A percentile compares a stretch with the other conserved stretches of the same genome.
Conservation (phyloP, 768 basidiomycete species). For the Melanogaster broomeanus region DNA sequence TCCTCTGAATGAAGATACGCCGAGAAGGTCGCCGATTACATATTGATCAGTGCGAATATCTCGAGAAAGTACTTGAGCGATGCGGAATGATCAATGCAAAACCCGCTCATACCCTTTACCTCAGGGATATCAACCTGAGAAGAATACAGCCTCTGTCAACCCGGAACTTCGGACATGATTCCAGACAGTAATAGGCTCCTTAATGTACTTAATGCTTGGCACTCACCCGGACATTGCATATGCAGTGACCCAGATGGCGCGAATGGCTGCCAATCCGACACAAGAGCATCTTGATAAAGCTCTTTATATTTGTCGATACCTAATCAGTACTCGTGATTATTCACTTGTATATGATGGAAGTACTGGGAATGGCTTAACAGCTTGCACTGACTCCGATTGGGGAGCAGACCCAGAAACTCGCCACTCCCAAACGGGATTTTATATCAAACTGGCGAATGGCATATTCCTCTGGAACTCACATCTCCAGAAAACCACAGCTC, state of each 20-base stretch:
- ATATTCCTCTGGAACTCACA: no score
- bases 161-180: background rate
- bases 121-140: constrained; percentile 3
- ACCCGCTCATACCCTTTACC: constrained; percentile 11
- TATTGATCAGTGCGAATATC: constrained; percentile 14
- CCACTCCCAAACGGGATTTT: background rate
- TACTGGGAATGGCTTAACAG: background rate
- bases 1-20: background rate
- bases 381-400: constrained; percentile 1
- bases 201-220: constrained; percentile 30
- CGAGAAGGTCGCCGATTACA: background rate
- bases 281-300: constrained; percentile 1
- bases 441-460: background rate
- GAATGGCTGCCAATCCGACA: constrained; percentile 4
- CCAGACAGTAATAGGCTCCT: constrained; percentile 14
- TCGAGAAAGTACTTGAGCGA: constrained; percentile 10
- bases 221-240: constrained; percentile 35
- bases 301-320: constrained; percentile 1
- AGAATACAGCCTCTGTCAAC: background rate
- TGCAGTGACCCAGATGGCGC: constrained; percentile 26
- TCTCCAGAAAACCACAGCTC: constrained; percentile 15
- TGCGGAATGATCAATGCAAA: constrained; percentile 13
- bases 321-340: constrained; percentile 1
- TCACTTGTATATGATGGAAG: background rate
- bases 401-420: background rate